Base-by-base conservation (phyloP, 768 basidiomycete genomes). In the Psilocybe subaeruginosa region DNA sequence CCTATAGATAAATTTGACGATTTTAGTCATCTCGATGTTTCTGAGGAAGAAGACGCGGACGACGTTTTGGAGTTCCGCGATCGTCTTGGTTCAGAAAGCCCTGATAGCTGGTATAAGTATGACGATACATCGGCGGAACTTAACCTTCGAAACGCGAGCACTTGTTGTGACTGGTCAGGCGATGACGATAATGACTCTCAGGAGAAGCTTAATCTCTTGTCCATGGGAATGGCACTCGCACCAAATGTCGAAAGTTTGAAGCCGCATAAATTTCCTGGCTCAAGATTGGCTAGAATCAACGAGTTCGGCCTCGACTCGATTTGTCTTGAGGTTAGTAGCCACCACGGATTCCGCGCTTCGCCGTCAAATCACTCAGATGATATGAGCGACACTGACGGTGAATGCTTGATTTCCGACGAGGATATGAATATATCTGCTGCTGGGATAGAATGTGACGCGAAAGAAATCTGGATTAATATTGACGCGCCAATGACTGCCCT, bases 161-260 rank as follows among this genome's bases (percentile, higher is more conserved):
- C 29, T 23, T 46, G 56, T 23, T 49, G 59, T 63, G 63, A 62
- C 59, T 60, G 63, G 69, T 70, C 68, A 67, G 55, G 48, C 52
- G 66, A 66, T 52, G 65, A 66, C 64, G 51, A 52, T 16, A 19
- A 48, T 43, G 30, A 54, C 66, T 67, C 68, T 60, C 64, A 66
- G 54, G 63, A 60, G 61, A 65, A 67, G 59, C 54, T 43, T 56
- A 50, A 63, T 47, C 30, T 19, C 47, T 52, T 41, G n/a, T 55
- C 50, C 58, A 55, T 66, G 62, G 56, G 62, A 63, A 64, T 48
- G 46, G 30, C 31, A 29, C 43, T 58, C n/a, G 39, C 59, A 48
- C 52, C 45, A 39, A 43, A 43, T 43, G n/a, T n/a, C 14, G 41
- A 43, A 14, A 43, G n/a, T 43, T 43, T 54, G 58, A 47, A 49